Evolutionary conservation across 371 early-diverging fungal genomes (phyloP).

Genomic region (Cokeromyces recurvatus): DNA sequence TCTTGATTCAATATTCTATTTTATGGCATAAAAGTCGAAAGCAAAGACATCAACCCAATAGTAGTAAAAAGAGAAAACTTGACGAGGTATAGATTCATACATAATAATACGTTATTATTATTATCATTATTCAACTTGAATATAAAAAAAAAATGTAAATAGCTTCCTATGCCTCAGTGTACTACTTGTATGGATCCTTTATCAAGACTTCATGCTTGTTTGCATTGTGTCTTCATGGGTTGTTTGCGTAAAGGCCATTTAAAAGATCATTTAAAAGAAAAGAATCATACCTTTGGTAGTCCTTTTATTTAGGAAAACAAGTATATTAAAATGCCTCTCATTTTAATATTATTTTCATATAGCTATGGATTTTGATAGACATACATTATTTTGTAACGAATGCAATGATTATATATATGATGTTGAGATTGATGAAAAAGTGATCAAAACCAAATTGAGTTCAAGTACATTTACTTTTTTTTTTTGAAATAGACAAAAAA

Average conservation of each 20-base stretch:
- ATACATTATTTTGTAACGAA: conserved; percentile 47
- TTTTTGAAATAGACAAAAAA: background rate
- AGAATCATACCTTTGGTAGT: conserved; percentile 62
- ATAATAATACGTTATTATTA: background rate
- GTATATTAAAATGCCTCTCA: background rate
- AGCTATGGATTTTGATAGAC: conserved; percentile 36
- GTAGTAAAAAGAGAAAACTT: conserved; percentile 13
- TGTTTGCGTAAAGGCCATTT: conserved; percentile 71
- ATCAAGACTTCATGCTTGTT: conserved; percentile 76
- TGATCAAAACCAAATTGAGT: conserved; percentile 54
- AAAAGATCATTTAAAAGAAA: conserved; percentile 53
- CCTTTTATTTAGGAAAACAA: too few relatives aligned
- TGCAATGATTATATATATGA: conserved; percentile 91
- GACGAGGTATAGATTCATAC: conserved; percentile 9
- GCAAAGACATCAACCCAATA: background rate
- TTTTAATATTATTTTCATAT: background rate
- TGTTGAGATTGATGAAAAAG: conserved; percentile 58
- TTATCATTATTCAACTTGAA: background rate
- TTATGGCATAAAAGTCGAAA: conserved; percentile 29
- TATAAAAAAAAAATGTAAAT: background rate
- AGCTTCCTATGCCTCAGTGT: conserved; percentile 73
- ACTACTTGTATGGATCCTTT: conserved; percentile 55
- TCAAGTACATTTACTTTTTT: conserved; percentile 20
- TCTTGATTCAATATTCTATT: conserved; percentile 32
- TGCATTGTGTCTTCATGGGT: conserved; percentile 63